phyloP scores from a whole-genome alignment of 1,139 yeast genomes.

The Geotrichum europaeum region DNA sequence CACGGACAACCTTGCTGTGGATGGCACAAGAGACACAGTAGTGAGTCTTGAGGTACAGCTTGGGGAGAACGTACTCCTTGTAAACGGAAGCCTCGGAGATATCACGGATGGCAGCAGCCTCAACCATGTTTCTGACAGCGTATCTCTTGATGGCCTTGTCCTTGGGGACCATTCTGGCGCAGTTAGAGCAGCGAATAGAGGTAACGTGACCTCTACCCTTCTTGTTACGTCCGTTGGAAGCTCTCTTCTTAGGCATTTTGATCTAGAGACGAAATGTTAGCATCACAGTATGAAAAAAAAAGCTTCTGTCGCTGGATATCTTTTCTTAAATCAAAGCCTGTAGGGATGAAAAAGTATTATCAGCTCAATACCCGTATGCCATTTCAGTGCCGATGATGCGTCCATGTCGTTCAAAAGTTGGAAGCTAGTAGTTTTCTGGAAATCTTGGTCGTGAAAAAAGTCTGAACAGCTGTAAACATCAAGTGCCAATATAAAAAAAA shows the following conservation, averaged over 20 bases:
- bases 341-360: neutral
- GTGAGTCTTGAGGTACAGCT: slow-evolving; percentile 99
- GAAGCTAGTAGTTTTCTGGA: too few relatives aligned
- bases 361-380: neutral
- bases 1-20: slow-evolving; percentile 99
- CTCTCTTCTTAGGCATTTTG: slow-evolving; percentile 99
- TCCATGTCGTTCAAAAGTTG: neutral
- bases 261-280: slow-evolving; percentile 4
- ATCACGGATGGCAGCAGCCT: slow-evolving; percentile 99
- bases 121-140: slow-evolving; percentile 99
- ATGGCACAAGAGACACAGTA: slow-evolving; percentile 99
- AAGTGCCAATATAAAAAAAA: neutral
- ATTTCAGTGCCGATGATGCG: neutral
- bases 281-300: neutral
- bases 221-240: slow-evolving; percentile 99
- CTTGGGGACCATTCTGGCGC: slow-evolving; percentile 99
- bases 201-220: slow-evolving; percentile 99
- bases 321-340: neutral
- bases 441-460: neutral
- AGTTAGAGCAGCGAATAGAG: slow-evolving; percentile 99
- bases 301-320: neutral
- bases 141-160: slow-evolving; percentile 99
- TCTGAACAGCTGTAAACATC: neutral
- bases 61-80: slow-evolving; percentile 98
- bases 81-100: slow-evolving; percentile 99